Evolutionary conservation across 139 green algal species (phyloP), one percentile per base, ranked within the genome.

Genomic region (Chlamydomonas sp.): DNA sequence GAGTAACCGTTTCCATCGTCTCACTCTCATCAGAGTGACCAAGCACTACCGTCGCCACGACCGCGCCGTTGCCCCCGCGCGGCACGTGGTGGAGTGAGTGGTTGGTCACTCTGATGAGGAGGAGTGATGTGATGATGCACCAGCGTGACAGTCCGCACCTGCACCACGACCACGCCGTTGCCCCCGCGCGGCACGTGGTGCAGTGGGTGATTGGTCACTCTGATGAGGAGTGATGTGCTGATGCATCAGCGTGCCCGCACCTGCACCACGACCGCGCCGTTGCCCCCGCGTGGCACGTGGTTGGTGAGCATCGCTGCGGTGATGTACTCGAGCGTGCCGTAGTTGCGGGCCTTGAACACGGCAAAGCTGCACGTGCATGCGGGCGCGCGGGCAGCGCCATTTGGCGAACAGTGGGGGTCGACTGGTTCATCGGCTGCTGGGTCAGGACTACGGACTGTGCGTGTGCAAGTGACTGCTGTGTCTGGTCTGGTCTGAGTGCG

Each of bases 311-410:
- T 89, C 6, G 73, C 58, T 1, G 82, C 84, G 2, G 76, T 84
- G 8, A 89, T 73, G 37, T 82, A 78, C 48, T 89, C 83, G 5
- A 89, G 48, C 58, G 85, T 83, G n/a, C 66, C 70, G 58, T 89
- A 89, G 2, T n/a, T n/a, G n/a, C n/a, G n/a, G n/a, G n/a, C n/a
- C n/a, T n/a, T n/a, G n/a, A n/a, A n/a, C n/a, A n/a, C n/a, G n/a
- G n/a, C n/a, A n/a, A n/a, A n/a, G n/a, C n/a, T n/a, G n/a, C n/a
- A n/a, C n/a, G n/a, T n/a, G n/a, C n/a, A n/a, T n/a, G n/a, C n/a
- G n/a, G n/a, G n/a, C n/a, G n/a, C n/a, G n/a, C n/a, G n/a, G n/a
- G n/a, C n/a, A n/a, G n/a, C n/a, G n/a, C n/a, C n/a, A n/a, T n/a
- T n/a, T n/a, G n/a, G n/a, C n/a, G n/a, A n/a, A n/a, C n/a, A n/a